phyloP scores from a whole-genome alignment of 768 basidiomycete genomes.

The Rhodotorula babjevae region DNA sequence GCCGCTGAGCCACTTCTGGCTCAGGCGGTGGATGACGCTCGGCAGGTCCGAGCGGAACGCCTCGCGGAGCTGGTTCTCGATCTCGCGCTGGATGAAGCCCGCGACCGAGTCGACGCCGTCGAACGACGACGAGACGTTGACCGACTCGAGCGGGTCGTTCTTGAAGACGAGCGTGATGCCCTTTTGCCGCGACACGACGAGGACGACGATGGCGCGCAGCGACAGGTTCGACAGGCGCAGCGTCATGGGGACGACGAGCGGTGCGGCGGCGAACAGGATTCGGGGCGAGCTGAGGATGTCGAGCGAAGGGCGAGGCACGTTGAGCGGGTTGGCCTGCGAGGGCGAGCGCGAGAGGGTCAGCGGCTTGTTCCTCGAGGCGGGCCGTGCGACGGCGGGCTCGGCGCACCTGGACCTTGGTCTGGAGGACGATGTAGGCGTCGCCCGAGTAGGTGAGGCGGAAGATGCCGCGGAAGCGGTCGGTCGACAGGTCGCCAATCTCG shows the following conservation, averaged over 20 bases:
- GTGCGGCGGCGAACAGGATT: constrained; percentile 89
- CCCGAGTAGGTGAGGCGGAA: constrained; percentile 91
- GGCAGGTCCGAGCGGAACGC: constrained; percentile 98
- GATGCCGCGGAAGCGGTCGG: constrained; percentile 93
- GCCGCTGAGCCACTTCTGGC: constrained; percentile 79
- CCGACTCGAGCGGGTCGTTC: constrained; percentile 95
- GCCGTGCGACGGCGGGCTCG: background rate
- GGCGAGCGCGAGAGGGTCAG: background rate
- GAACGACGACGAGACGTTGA: constrained; percentile 95
- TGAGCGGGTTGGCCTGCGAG: constrained; percentile 81
- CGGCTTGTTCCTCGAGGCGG: background rate
- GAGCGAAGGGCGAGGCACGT: constrained; percentile 84
- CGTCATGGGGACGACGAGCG: constrained; percentile 95
- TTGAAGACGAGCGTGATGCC: constrained; percentile 99
- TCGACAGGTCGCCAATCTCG: constrained; percentile 93
- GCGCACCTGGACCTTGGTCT: constrained; percentile 86
- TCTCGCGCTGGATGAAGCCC: constrained; percentile 94
- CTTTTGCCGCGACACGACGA: constrained; percentile 94
- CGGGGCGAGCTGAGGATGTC: constrained; percentile 77
- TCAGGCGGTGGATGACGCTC: constrained; percentile 89
- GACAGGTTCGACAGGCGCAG: constrained; percentile 92
- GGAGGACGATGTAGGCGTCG: constrained; percentile 77
- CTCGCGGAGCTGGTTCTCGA: constrained; percentile 91
- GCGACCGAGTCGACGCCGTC: constrained; percentile 97
- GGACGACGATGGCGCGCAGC: constrained; percentile 89